Base-by-base conservation (phyloP, 2,329 filamentous ascomycete genomes). In the Emergomyces pasteurianus region DNA sequence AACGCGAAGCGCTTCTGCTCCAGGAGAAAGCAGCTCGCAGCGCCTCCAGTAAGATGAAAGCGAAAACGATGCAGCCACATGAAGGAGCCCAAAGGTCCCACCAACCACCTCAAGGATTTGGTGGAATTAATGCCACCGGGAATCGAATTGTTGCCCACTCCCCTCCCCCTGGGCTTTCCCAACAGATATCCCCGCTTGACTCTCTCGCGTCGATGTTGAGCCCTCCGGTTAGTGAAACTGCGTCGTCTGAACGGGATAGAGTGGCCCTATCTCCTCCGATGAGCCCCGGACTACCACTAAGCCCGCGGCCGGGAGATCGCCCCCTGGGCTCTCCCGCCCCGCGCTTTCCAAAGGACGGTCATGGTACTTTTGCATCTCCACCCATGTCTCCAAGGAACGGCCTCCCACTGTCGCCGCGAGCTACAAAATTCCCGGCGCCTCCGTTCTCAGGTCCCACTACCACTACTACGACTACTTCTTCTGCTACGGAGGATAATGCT, bases 371-470 rank as follows among this genome's bases (percentile, higher is more conserved):
- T 10, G 78, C 78, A 62, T 86, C 88, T 16, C 84, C 89, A 59
- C 85, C 88, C 18, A 77, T 89, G 68, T 90, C 90, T 38, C 85
- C 88, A 58, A 78, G 82, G 54, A 75, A 73, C 64, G 78, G 77
- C 8, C 72, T 83, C 56, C 84, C 86, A 53, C 77, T 89, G 36
- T 89, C 88, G 6, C 87, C 90, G 6, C 85, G 89, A 66, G 83
- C 87, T 55, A 86, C 88, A 38, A 85, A 88, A 66, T 85, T 89
- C 66, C 83, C 87, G 1, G 86, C 89, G 53, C 87, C 88, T 3
- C 63, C 31, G 42, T 42, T 23, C 5, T 10, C 28, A 8, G 43
- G 31, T n/a, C 23, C 43, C 16, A 9, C 18, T 34, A 3, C 26
- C 28, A 23, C 43, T 8, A 9, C 18, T 34, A 3, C 26, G 31